Conservation (phyloP, 2,329 filamentous ascomycete species). For the Arthroderma sp. region DNA sequence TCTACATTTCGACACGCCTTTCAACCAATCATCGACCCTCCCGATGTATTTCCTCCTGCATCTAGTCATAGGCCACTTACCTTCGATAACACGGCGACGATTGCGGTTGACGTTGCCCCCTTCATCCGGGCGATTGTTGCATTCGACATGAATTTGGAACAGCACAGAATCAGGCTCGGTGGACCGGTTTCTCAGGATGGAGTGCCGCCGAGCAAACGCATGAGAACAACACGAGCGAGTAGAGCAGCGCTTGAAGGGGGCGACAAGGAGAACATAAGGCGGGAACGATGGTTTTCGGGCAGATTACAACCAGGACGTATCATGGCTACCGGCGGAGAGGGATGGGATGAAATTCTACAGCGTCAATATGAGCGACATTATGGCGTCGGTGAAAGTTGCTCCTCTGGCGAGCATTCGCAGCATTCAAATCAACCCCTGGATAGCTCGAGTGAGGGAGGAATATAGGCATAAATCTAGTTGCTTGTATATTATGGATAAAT, state of each 20-base stretch:
- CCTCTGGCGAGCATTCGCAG: too few species aligned
- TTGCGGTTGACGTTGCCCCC: slow-evolving; percentile 69
- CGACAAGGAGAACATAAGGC: slow-evolving; percentile 50
- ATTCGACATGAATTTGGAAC: slow-evolving; percentile 58
- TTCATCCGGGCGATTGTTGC: slow-evolving; percentile 77
- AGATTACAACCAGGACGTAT: slow-evolving; percentile 49
- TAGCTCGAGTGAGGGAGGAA: too few species aligned
- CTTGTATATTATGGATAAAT: too few species aligned
- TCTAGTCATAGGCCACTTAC: slow-evolving; percentile 44
- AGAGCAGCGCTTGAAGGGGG: slow-evolving; percentile 67
- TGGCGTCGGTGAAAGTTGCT: too few species aligned
- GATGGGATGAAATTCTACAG: slow-evolving; percentile 28
- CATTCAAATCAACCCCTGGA: too few species aligned
- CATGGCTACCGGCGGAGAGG: slow-evolving; percentile 46
- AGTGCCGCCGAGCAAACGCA: slow-evolving; percentile 37
- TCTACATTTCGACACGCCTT: slow-evolving; percentile 36
- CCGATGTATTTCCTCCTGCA: slow-evolving; percentile 20
- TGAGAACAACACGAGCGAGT: slow-evolving; percentile 60
- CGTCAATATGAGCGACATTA: slow-evolving; percentile 10
- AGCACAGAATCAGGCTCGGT: slow-evolving; percentile 50
- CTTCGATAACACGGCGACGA: slow-evolving; percentile 57
- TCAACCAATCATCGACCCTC: slow-evolving; percentile 36
- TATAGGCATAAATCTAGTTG: too few species aligned
- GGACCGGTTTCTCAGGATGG: slow-evolving; percentile 50
- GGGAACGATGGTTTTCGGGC: slow-evolving; percentile 58